Base-by-base conservation (phyloP, 257 asterid species). In the Lantana camara region DNA sequence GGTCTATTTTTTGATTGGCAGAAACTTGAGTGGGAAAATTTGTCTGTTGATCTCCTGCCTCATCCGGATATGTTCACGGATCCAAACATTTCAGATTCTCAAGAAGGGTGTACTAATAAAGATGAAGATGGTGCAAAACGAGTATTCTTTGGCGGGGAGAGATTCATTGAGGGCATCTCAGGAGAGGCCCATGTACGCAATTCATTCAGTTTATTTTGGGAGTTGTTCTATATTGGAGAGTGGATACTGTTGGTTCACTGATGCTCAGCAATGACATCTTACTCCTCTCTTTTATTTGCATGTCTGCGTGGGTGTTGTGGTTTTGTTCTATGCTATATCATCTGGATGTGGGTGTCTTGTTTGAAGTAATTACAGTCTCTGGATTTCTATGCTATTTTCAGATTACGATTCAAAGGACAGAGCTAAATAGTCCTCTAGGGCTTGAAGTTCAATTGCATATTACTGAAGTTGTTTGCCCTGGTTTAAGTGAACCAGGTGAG, bases 51-150 rank as follows among this genome's bases (percentile, higher is more conserved):
- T 77, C 97, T 94, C 71, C 81, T 90, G 68, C 99, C 99, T 60
- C 99, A 94, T 79, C 99, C 99, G 5, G 96, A 94, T 81, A 94
- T 90, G 97, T 94, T 94, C 61, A 24, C 71, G 32, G 98, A 91
- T 60, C 83, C 95, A 17, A 73, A 77, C 72, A 78, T 86, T 55
- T 80, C 79, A 9, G 60, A 62, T 70, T 84, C 85, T 42, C 71
- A 77, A 70, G 95, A 79, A 60, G 96, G 80, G 37, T 79, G 79
- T 61, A 73, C 64, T 63, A 80, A 72, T 70, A 94, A 91, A 83
- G 99, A 94, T 63, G 95, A 84, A 55, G 97, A 94, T 80, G 99
- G 99, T 63, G 99, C 97, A 75, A 94, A 88, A 72, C 86, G 99
- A 75, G 87, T 79, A 52, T 94, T 94, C 79, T 94, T 94, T 83